Evolutionary conservation across 306 rosid genomes (phyloP).

Genomic region (Prunus mira): DNA sequence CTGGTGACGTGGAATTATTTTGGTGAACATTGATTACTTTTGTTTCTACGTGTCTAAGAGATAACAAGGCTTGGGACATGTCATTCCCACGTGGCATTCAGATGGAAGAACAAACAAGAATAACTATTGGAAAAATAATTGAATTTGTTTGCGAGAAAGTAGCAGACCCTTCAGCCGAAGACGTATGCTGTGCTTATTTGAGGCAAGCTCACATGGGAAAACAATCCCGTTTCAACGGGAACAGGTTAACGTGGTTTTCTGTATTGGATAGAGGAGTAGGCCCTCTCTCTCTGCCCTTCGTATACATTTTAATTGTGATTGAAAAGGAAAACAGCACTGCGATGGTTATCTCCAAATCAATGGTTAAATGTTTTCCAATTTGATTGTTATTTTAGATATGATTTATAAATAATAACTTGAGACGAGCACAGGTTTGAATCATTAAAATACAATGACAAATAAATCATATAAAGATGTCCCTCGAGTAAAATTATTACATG

Average conservation of each 20-base stretch:
- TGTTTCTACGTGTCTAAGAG: neutral
- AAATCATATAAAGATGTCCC: too few species aligned
- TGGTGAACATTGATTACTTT: neutral
- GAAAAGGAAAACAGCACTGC: too few species aligned
- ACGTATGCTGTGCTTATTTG: neutral
- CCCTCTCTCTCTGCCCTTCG: neutral
- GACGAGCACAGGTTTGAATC: rapidly evolving
- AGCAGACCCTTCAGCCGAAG: too few species aligned
- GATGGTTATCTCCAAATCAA: too few species aligned
- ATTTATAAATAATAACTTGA: too few species aligned
- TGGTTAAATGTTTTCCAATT: too few species aligned
- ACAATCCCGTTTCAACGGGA: neutral
- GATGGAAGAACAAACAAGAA: neutral
- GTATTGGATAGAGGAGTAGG: neutral
- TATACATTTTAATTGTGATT: too few species aligned
- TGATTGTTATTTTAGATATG: too few species aligned
- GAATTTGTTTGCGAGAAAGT: too few species aligned
- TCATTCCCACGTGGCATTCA: neutral
- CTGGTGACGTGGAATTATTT: neutral
- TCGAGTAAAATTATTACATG: too few species aligned
- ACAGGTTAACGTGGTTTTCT: neutral
- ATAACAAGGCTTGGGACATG: neutral
- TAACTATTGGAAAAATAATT: neutral
- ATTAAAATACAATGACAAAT: too few species aligned
- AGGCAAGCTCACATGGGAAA: neutral